Evolutionary conservation across 1,139 yeast species (phyloP), one percentile per base, ranked within the genome.

Genomic region (Kurtzmaniella quercitrusa): DNA sequence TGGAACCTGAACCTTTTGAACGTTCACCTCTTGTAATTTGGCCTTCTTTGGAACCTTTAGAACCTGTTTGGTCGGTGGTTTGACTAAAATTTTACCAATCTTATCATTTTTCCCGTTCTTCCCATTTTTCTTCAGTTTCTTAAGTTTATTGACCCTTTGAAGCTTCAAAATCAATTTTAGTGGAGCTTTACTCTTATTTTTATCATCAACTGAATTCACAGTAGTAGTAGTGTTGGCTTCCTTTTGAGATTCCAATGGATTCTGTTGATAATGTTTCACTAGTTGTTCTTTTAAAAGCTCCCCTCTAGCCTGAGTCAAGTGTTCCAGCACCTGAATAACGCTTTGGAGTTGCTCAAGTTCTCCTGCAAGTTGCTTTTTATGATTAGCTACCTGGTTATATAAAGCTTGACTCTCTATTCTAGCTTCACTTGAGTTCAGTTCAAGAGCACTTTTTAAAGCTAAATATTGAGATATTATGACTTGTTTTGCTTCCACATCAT

Each of bases 231-330:
- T 73, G 38, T 62, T 53, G 2, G 77, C 76, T 45, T 72, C 77
- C 23, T 53, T 53, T 46, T 70, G 77, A 2, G 76, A 70, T 1
- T 52, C 51, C 37, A 73, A 57, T 1, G 77, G 77, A 41, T 67
- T 49, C 31, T 59, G 55, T 12, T 52, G 51, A 48, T 73, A 73
- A 49, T 73, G 77, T 5, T 57, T 49, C 34, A 55, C 59, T 29
- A 73, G 57, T 48, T 68, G 66, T 25, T 58, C 52, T 39, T 72
- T 51, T 15, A 72, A 56, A 15, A 53, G 49, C 14, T 63, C 62
- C 25, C 40, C 38, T 2, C 12, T 8, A 19, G 44, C 17, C 23
- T n/a, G 19, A 25, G 34, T 37, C 19, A 37, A 14, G n/a, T 34
- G 31, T 14, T 40, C 38, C 16, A 41, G 39, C 19, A 42, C 43